Percentiles rank a stretch among this genome's conserved stretches.
phyloP scores from a whole-genome alignment of 2,329 filamentous ascomycete species.

The Aureobasidium sp. region DNA sequence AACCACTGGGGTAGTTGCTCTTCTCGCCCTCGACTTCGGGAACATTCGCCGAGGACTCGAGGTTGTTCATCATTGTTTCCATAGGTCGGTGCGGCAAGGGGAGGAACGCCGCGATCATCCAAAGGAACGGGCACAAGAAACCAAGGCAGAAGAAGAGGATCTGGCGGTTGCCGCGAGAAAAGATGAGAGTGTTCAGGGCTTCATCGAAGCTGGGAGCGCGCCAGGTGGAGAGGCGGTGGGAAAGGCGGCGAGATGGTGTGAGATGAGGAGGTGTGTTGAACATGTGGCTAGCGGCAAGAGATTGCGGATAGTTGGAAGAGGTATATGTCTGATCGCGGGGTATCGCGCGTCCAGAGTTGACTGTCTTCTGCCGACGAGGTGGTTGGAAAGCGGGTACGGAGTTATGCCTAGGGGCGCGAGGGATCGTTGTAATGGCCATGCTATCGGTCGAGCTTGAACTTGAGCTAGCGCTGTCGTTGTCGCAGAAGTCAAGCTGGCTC shows the following conservation, averaged over 20 bases:
- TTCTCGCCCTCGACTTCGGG: conserved; percentile 5
- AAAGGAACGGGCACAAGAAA: conserved; percentile 27
- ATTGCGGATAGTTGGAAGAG: background rate
- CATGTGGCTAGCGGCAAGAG: conserved; percentile 10
- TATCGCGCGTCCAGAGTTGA: background rate
- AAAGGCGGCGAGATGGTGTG: conserved; percentile 17
- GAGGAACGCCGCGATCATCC: conserved; percentile 27
- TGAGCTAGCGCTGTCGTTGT: background rate
- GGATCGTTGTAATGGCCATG: conserved; percentile 13
- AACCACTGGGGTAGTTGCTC: background rate
- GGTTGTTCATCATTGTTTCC: conserved; percentile 19
- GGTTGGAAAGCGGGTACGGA: background rate
- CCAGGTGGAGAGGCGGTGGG: conserved; percentile 23
- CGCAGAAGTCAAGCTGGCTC: background rate
- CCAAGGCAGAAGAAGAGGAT: conserved; percentile 27
- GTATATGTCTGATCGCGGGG: conserved; percentile 6
- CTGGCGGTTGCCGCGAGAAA: conserved; percentile 25
- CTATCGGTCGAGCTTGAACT: conserved; percentile 9
- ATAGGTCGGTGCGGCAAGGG: conserved; percentile 23
- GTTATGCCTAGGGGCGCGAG: background rate
- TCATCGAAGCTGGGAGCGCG: conserved; percentile 27
- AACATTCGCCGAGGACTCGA: background rate
- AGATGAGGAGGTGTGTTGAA: conserved; percentile 21
- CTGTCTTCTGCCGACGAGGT: background rate
- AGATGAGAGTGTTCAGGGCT: conserved; percentile 23